phyloP scores from a whole-genome alignment of 495 filamentous ascomycete species.

The Penicillium pulvis region DNA sequence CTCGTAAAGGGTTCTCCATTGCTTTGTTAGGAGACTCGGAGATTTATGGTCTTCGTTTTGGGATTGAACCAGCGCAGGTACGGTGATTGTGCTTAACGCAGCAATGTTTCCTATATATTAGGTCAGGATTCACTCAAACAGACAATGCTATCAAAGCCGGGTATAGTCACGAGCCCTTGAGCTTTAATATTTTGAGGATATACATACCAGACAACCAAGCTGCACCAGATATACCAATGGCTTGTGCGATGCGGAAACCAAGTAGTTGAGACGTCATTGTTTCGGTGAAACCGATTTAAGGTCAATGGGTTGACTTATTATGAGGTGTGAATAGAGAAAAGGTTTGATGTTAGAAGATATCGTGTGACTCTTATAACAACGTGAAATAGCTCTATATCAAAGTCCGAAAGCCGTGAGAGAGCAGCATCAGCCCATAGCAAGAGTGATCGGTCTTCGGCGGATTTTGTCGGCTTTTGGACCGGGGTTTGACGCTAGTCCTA shows the following conservation, averaged over 20 bases:
- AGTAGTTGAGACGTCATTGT: conserved; percentile 25
- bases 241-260: conserved; percentile 34
- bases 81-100: conserved; percentile 30
- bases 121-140: background rate
- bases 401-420: background rate
- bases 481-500: background rate
- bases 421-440: background rate
- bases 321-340: background rate
- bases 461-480: conserved; percentile 4
- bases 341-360: background rate
- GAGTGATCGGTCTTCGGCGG: conserved; percentile 3
- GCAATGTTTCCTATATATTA: conserved; percentile 38
- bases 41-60: conserved; percentile 33
- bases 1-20: conserved; percentile 36
- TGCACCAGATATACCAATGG: conserved; percentile 33
- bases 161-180: background rate
- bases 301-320: background rate
- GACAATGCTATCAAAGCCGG: background rate
- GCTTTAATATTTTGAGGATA: background rate
- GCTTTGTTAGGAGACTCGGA: conserved; percentile 22
- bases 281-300: background rate
- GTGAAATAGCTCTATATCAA: background rate
- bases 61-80: conserved; percentile 36
- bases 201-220: conserved; percentile 36
- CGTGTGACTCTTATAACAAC: background rate